Evolutionary conservation across 2,329 filamentous ascomycete genomes (phyloP).

Genomic region (Trichoderma cornu-damae): DNA sequence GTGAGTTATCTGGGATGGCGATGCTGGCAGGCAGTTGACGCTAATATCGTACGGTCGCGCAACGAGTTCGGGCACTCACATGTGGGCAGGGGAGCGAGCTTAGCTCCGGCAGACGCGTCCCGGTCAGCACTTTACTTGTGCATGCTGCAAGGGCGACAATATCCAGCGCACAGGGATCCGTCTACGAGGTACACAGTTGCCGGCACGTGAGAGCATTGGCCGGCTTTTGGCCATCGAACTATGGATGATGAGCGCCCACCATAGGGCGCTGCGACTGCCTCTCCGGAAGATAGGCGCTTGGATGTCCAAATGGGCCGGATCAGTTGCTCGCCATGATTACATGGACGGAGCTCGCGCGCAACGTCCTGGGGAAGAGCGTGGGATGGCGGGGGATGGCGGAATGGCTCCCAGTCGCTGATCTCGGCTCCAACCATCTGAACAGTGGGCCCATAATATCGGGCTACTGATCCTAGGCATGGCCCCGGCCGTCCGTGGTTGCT

Average conservation of each 20-base stretch:
- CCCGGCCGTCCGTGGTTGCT: neutral
- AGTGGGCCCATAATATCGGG: neutral
- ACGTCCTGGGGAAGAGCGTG: neutral
- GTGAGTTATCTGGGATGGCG: neutral
- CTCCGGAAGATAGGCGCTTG: neutral
- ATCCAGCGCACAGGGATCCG: neutral
- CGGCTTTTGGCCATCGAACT: neutral
- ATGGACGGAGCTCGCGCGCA: no score
- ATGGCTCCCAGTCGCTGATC: slow-evolving; percentile 1
- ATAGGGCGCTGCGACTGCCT: neutral
- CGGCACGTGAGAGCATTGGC: neutral
- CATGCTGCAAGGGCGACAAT: neutral
- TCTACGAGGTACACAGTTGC: neutral
- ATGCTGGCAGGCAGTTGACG: neutral
- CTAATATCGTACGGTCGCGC: neutral
- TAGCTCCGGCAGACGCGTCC: slow-evolving; percentile 10
- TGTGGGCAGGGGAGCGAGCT: neutral
- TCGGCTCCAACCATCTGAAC: slow-evolving; percentile 5
- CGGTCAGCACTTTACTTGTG: slow-evolving; percentile 11
- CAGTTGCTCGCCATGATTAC: neutral
- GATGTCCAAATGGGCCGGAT: neutral
- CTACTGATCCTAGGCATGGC: neutral
- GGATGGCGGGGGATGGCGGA: neutral
- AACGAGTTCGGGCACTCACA: neutral
- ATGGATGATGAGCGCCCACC: neutral